Percentiles rank a stretch among this genome's conserved stretches.
Conservation (phyloP, 192 early-diverging fungal genomes). For the Umbelopsis isabellina region DNA sequence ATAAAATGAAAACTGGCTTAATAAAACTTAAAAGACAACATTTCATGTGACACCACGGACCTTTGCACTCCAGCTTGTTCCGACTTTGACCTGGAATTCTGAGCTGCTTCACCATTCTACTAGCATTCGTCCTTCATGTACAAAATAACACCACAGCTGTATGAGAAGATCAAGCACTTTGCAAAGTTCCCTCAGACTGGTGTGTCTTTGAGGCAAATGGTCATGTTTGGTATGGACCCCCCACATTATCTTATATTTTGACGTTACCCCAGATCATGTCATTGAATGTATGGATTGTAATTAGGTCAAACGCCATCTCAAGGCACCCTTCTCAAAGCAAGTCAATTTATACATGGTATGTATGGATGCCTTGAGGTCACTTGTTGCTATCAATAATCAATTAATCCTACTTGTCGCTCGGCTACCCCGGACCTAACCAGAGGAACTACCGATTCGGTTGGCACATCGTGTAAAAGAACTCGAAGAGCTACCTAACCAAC, state of each 20-base stretch:
- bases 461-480: slow-evolving; percentile 95
- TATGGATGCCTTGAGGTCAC: not conserved
- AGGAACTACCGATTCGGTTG: slow-evolving; percentile 92
- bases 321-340: slow-evolving; percentile 72
- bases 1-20: not conserved
- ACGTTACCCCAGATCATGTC: not conserved
- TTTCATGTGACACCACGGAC: slow-evolving; percentile 11
- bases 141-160: slow-evolving; percentile 61
- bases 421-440: slow-evolving; percentile 24
- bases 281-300: not conserved
- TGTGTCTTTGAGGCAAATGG: slow-evolving; percentile 93
- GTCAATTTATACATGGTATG: slow-evolving; percentile 73
- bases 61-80: not conserved
- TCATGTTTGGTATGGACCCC: slow-evolving; percentile 81
- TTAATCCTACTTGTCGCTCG: not conserved
- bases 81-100: slow-evolving; percentile 14
- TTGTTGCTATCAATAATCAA: too few species aligned
- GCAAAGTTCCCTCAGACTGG: slow-evolving; percentile 88
- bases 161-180: slow-evolving; percentile 77
- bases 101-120: not conserved
- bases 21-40: not conserved
- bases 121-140: slow-evolving; percentile 34
- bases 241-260: not conserved
- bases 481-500: slow-evolving; percentile 82
- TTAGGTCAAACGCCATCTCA: slow-evolving; percentile 73